Conservation (phyloP, 2,329 filamentous ascomycete genomes). For the Fusarium aywerte region DNA sequence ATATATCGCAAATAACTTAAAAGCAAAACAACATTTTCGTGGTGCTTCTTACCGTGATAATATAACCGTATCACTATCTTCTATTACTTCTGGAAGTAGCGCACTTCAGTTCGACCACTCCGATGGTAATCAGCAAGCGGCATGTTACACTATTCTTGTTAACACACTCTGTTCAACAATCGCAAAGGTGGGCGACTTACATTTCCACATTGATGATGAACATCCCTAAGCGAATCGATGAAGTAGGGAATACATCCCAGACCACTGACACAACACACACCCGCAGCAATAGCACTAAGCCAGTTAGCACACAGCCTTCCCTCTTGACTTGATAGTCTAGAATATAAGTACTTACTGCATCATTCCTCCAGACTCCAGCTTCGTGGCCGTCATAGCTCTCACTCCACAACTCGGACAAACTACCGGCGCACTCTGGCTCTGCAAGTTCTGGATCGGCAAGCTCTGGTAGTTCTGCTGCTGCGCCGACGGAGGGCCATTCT, state of each 20-base stretch:
- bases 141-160: conserved; percentile 28
- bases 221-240: conserved; percentile 36
- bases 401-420: conserved; percentile 33
- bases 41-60: too few relatives aligned
- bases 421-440: conserved; percentile 30
- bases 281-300: conserved; percentile 34
- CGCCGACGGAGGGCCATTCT: background rate
- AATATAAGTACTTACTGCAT: conserved; percentile 31
- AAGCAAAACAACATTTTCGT: background rate
- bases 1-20: background rate
- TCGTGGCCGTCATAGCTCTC: conserved; percentile 20
- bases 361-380: conserved; percentile 19
- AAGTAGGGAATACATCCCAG: conserved; percentile 40
- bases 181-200: conserved; percentile 8
- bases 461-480: conserved; percentile 8
- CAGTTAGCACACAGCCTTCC: background rate
- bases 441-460: conserved; percentile 29
- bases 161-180: background rate
- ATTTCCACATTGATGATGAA: conserved; percentile 38
- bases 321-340: fast-evolving
- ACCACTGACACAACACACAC: conserved; percentile 34
- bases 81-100: conserved; percentile 13
- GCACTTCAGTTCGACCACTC: conserved; percentile 37
- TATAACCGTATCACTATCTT: too few relatives aligned
- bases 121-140: conserved; percentile 39